Conservation (phyloP, 2,329 filamentous ascomycete species). For the Colletotrichum somersetense region DNA sequence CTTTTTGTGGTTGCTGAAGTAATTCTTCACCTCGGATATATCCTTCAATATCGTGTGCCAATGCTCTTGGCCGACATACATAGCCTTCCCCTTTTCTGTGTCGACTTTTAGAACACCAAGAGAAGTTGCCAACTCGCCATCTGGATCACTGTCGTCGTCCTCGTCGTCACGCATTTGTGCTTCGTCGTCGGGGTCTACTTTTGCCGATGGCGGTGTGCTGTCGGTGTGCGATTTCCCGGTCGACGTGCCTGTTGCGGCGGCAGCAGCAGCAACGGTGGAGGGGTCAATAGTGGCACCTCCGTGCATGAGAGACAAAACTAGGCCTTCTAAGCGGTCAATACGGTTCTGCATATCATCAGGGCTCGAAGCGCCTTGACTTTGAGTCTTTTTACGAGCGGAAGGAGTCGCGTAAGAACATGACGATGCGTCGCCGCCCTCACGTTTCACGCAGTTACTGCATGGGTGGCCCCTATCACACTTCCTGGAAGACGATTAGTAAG, state of each 20-base stretch:
- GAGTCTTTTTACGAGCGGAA: conserved; percentile 78
- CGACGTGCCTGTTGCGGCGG: conserved; percentile 44
- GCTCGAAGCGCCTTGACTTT: conserved; percentile 69
- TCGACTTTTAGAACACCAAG: conserved; percentile 88
- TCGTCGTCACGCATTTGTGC: conserved; percentile 60
- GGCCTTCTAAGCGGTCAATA: conserved; percentile 92
- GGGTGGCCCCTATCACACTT: conserved; percentile 95
- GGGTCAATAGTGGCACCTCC: conserved; percentile 73
- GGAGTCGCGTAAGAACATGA: conserved; percentile 89
- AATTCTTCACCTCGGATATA: conserved; percentile 93
- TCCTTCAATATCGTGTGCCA: conserved; percentile 85
- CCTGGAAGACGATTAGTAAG: conserved; percentile 60
- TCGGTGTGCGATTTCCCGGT: conserved; percentile 53
- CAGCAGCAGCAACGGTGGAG: conserved; percentile 51
- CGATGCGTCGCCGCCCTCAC: conserved; percentile 82
- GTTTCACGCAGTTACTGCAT: conserved; percentile 94
- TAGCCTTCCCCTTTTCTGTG: conserved; percentile 79
- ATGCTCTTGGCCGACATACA: conserved; percentile 86
- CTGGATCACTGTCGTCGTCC: conserved; percentile 76
- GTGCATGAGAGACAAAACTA: conserved; percentile 95
- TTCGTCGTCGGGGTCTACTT: conserved; percentile 69
- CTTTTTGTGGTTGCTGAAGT: conserved; percentile 87
- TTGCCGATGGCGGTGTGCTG: conserved; percentile 57
- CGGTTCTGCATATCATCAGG: conserved; percentile 99
- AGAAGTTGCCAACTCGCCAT: conserved; percentile 76